Base-by-base conservation (phyloP, 257 asterid species). In the Solanum gandarillasii region DNA sequence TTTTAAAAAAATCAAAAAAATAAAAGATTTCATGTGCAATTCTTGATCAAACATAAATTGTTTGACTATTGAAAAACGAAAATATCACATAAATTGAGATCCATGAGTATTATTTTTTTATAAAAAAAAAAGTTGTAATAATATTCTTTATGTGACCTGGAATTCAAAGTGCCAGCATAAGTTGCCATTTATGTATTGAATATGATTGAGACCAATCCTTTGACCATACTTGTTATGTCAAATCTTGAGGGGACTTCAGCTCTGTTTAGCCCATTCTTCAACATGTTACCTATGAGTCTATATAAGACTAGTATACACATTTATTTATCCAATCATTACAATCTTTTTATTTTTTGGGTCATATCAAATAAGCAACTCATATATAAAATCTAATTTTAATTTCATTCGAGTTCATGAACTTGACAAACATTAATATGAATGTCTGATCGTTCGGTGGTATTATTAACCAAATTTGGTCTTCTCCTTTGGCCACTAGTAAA, bases 151-250 rank as follows among this genome's bases (percentile, higher is more conserved):
- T 73, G 48, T 73, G 82, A 73, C 31, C 27, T 27, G 31, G 46
- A 9, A 72, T 70, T 86, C 75, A 70, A 83, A 81, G 74, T 83
- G 25, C 43, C 84, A 75, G 83, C 83, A 23, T 5, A 75, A 21
- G 55, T 75, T 36, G 32, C 34, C 55, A 75, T 75, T 74, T 75
- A 21, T 75, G 34, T 36, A 75, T 86, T 81, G 41, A 55, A 34
- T 27, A 46, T 83, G 90, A 86, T 86, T 25, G n/a, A 46, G 89
- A 86, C 87, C 38, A 58, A 25, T 72, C 62, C 71, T 89, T 89
- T 89, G 89, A 86, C 89, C 48, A 36, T 23, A 38, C 34, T 85
- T 60, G 87, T 60, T 85, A 85, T 71, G 91, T 90, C 91, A 88
- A 90, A 81, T 23, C 83, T 90, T 86, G 84, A 89, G 25, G 83